Conservation (phyloP, 2,329 filamentous ascomycete species). For the Monosporascus sp. region DNA sequence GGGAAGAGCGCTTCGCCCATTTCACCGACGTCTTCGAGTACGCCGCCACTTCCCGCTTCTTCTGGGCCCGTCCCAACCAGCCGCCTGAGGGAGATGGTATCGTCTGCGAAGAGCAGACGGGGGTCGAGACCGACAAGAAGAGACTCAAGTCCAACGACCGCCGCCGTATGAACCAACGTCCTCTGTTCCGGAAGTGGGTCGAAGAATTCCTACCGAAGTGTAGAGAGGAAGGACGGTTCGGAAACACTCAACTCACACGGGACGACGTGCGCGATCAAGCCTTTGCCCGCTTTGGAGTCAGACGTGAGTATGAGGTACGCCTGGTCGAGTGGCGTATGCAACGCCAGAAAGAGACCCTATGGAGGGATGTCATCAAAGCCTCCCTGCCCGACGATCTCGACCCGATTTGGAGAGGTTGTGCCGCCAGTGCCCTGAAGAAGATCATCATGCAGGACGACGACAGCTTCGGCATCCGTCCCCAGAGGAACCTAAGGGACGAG, state of each 20-base stretch:
- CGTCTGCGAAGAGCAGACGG: constrained; percentile 8
- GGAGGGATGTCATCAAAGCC: constrained; percentile 38
- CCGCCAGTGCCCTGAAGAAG: constrained; percentile 39
- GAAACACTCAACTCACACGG: constrained; percentile 25
- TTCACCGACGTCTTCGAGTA: constrained; percentile 58
- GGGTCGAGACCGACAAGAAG: constrained; percentile 26
- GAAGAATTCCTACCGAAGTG: constrained; percentile 57
- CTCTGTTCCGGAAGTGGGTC: constrained; percentile 55
- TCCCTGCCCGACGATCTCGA: constrained; percentile 24
- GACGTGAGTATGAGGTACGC: constrained; percentile 37
- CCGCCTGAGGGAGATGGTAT: constrained; percentile 19
- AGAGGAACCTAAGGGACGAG: constrained; percentile 23
- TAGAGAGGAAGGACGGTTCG: constrained; percentile 32
- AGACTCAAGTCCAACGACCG: constrained; percentile 50
- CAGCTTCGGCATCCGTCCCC: constrained; percentile 28
- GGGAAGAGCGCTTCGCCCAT: constrained; percentile 48
- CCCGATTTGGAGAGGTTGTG: constrained; percentile 25
- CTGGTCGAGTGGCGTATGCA: constrained; percentile 36
- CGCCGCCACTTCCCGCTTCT: constrained; percentile 51
- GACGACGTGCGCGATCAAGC: constrained; percentile 46
- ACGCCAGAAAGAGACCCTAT: constrained; percentile 36
- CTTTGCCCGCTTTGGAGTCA: constrained; percentile 43
- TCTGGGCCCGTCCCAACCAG: constrained; percentile 36
- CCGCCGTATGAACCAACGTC: constrained; percentile 47
- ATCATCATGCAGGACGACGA: constrained; percentile 42